Percentiles rank a stretch among this genome's conserved stretches.
phyloP scores from a whole-genome alignment of 768 basidiomycete genomes.

The Dioszegia crocea region DNA sequence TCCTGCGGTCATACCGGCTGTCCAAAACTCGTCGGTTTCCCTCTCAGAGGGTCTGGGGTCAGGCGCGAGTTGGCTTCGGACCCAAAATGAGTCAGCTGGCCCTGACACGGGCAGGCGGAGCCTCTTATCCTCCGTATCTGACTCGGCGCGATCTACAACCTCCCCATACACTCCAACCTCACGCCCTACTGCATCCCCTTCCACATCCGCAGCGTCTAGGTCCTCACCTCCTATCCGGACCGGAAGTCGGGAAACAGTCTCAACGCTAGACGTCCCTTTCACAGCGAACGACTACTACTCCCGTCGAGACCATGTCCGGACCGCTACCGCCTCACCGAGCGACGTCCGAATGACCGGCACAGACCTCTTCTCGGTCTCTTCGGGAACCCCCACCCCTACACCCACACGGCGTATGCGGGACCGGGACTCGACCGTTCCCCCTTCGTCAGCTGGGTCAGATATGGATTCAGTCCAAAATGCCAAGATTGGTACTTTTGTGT shows the following conservation, averaged over 20 bases:
- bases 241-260: background rate
- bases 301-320: background rate
- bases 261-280: background rate
- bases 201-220: background rate
- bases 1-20: background rate
- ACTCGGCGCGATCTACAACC: background rate
- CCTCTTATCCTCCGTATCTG: background rate
- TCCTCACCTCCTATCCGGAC: background rate
- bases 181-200: background rate
- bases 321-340: background rate
- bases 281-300: slow-evolving; percentile 2
- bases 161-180: background rate
- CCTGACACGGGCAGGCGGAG: background rate
- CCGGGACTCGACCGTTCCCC: background rate
- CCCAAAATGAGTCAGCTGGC: background rate
- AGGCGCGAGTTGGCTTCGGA: background rate
- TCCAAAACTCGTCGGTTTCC: too few species aligned
- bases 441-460: slow-evolving; percentile 2
- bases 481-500: background rate
- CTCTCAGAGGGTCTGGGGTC: too few species aligned
- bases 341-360: background rate
- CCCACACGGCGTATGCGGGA: background rate
- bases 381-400: background rate
- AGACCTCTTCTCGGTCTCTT: slow-evolving; percentile 1
- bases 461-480: background rate